Evolutionary conservation across 2,329 filamentous ascomycete genomes (phyloP), one percentile per base, ranked within the genome.

Genomic region (Tolypocladium inflatum): DNA sequence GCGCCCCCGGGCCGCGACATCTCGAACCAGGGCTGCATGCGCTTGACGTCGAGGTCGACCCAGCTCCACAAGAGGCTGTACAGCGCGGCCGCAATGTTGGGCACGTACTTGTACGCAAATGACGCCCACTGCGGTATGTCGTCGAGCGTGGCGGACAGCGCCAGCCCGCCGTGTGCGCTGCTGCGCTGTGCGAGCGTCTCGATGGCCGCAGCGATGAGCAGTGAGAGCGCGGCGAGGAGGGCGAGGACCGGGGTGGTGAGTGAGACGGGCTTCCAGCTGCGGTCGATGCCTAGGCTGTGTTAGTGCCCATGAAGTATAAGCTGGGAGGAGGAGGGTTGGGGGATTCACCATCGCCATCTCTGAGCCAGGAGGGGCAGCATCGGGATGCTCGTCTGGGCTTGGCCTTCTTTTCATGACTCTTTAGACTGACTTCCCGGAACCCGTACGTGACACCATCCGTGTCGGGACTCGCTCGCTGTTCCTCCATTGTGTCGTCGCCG

Each of bases 1-100:
- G 78, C 78, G 0, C 82, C 83, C 0, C 65, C 62, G 0, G 63
- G 17, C 11, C 74, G 78, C 0, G 81, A 84, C 0, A 87, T 57
- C 26, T 85, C 80, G 13, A 83, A 77, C 72, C 79, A 87, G 0
- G 84, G 83, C 39, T 87, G 82, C 51, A 86, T 70, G 0, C 84
- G 63, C 59, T 84, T 83, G 0, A 76, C 70, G 41, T 87, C 81
- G 0, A 86, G 65, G 55, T 87, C 83, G 0, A 85, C 74, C 81
- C 82, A 84, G 3, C 73, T 76, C 82, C 83, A 86, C 0, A 79
- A 52, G 1, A 85, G 72, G 43, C 81, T 80, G 60, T 83, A 86
- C 0, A 80, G 8, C 0, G 86, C 77, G 0, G 82, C 77, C 0
- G 84, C 55, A 0, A 85, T 71, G 0, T 78, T 86, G 0, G 84